Evolutionary conservation across 345 rosid species (phyloP), one percentile per base, ranked within the genome.

Genomic region (Pistacia vera): DNA sequence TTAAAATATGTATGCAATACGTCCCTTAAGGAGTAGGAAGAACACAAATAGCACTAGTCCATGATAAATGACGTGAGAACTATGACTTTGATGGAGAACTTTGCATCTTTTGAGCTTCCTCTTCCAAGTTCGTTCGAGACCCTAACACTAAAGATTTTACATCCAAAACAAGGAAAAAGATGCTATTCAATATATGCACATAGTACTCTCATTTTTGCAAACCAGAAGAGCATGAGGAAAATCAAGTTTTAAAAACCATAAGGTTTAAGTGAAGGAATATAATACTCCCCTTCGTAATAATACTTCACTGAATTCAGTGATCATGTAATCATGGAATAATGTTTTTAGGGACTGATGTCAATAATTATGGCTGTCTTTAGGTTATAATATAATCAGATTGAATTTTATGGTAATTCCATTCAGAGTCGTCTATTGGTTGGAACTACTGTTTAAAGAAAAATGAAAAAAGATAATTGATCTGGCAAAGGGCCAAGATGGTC

Each of bases 41-140:
- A 82, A 1, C 33, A 82, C 28, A 30, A 89, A 91, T 1, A 89
- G 58, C 56, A 83, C 80, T 14, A 79, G 52, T 76, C 97, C 96
- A 6, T 80, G 25, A 51, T n/a, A 3, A 93, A 78, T n/a, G 97
- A 93, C 18, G 85, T 84, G 8, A 76, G 71, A 56, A 88, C 89
- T 14, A 75, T 78, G 33, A 25, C 44, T 59, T 67, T 4, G 18
- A 90, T 82, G 5, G 94, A 87, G 75, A 88, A 88, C 56, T 89
- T 93, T 10, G 91, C 90, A 68, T 76, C 88, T 25, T 67, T 84
- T 6, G 93, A 28, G 78, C 86, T 85, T 76, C 93, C 95, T 36
- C 88, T 77, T 63, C 98, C 98, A 1, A 94, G 90, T 72, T 94
- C 98, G 67, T 94, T 94, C 0, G 98, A 90, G 28, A 92, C 95